A percentile compares a stretch with the other conserved stretches of the same genome.
These are phyloP conservation scores for Paecilomyces niveus DNA, from an alignment of 2,329 filamentous ascomycete species.

Conservation along the genomic window DNA sequence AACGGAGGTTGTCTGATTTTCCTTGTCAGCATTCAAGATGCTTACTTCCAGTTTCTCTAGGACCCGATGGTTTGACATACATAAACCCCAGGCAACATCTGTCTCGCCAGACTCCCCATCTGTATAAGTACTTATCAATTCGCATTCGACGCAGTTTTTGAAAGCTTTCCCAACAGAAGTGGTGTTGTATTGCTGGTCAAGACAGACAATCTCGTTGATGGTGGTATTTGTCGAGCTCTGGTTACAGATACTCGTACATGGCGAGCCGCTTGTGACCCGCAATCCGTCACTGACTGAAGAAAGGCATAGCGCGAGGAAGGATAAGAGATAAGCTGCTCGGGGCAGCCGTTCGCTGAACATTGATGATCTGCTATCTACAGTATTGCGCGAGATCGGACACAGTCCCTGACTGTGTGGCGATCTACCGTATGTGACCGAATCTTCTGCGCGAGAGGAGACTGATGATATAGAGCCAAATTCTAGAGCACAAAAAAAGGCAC, in stretches of 20 bases:
- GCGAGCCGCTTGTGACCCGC: conserved; percentile 29
- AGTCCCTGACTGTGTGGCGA: background rate
- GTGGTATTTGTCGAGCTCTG: conserved; percentile 28
- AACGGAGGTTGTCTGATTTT: conserved; percentile 38
- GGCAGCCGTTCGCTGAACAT: background rate
- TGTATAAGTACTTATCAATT: conserved; percentile 32
- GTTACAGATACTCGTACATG: conserved; percentile 28
- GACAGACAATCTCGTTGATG: conserved; percentile 34
- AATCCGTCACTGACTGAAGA: conserved; percentile 18
- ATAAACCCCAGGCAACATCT: conserved; percentile 40
- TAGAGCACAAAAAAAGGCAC: background rate
- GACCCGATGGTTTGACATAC: conserved; percentile 24
- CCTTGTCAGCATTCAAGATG: conserved; percentile 1
- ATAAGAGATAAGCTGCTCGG: conserved; percentile 5
- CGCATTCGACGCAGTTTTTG: conserved; percentile 34
- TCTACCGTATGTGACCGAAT: background rate
- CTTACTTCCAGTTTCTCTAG: background rate
- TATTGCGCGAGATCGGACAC: background rate
- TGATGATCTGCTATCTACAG: background rate
- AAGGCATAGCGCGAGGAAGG: conserved; percentile 13
- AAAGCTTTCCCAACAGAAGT: conserved; percentile 29
- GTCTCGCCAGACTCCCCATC: conserved; percentile 28
- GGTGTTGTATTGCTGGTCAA: conserved; percentile 29
- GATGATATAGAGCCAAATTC: background rate
- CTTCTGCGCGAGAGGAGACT: background rate